A percentile compares a stretch with the other conserved stretches of the same genome.
These are phyloP conservation scores for Otatea glauca DNA, from an alignment of 176 grass and related monocot species.

Conservation along the genomic window DNA sequence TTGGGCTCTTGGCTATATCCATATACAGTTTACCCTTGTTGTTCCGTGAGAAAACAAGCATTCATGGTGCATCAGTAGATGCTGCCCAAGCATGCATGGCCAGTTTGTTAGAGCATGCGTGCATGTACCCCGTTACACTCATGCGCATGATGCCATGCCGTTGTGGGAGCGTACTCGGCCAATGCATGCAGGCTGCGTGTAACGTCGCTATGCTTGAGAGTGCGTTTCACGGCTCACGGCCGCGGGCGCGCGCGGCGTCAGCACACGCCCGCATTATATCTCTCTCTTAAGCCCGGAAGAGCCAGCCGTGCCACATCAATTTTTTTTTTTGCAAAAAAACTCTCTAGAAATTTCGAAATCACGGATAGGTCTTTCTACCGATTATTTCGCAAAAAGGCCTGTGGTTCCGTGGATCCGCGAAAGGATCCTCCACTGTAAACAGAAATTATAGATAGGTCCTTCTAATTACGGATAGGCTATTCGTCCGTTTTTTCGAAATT, in stretches of 20 bases:
- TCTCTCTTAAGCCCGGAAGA: too few relatives aligned
- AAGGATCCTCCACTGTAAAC: too few relatives aligned
- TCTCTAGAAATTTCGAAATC: too few relatives aligned
- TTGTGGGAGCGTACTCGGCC: conserved; percentile 1
- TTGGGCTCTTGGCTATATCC: background rate
- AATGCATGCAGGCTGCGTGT: background rate
- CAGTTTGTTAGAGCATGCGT: conserved; percentile 5
- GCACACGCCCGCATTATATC: too few relatives aligned
- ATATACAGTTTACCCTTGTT: background rate
- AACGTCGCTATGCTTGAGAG: background rate
- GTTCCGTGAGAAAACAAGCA: conserved; percentile 27
- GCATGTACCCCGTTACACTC: background rate
- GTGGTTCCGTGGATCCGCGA: too few relatives aligned
- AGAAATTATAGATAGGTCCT: too few relatives aligned
- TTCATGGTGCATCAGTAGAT: conserved; percentile 1
- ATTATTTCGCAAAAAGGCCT: too few relatives aligned
- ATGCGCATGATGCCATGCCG: conserved; percentile 28
- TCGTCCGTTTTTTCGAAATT: too few relatives aligned
- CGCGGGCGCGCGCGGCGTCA: background rate
- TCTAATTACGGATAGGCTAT: too few relatives aligned
- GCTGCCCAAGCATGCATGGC: background rate
- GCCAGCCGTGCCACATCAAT: too few relatives aligned
- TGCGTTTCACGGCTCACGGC: conserved; percentile 13
- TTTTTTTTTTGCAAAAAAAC: too few relatives aligned
- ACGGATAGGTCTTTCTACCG: too few relatives aligned